Evolutionary conservation across 129 eudicot genomes (phyloP).

Genomic region (Chrysanthemum seticuspe): DNA sequence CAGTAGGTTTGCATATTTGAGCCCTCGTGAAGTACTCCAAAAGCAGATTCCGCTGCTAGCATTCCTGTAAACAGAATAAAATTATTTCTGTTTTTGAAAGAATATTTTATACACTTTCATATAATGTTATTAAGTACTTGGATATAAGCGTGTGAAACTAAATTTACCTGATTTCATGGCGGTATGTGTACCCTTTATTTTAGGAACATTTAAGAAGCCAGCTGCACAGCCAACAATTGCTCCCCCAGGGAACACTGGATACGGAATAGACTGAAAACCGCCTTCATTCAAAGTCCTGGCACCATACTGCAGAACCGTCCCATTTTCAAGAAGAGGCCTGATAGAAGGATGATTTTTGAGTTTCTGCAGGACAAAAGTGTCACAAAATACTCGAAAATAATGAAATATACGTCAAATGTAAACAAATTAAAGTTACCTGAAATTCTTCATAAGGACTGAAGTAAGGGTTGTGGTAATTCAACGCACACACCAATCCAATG

Average conservation of each 20-base stretch:
- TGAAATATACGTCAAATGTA: not conserved
- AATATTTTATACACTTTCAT: not conserved
- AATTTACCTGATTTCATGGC: slow-evolving; percentile 96
- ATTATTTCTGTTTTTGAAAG: not conserved
- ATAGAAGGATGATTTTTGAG: slow-evolving; percentile 87
- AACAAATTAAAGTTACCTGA: slow-evolving; percentile 51
- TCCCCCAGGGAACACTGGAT: slow-evolving; percentile 99
- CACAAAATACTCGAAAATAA: slow-evolving; percentile 5
- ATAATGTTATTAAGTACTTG: not conserved
- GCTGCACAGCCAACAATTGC: slow-evolving; percentile 98
- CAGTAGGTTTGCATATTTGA: slow-evolving; percentile 60
- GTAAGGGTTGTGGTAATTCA: slow-evolving; percentile 86
- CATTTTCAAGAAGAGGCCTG: slow-evolving; percentile 81
- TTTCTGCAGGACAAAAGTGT: slow-evolving; percentile 45
- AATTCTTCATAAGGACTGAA: slow-evolving; percentile 92
- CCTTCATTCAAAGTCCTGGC: slow-evolving; percentile 99
- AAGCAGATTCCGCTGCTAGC: slow-evolving; percentile 93
- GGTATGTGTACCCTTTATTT: slow-evolving; percentile 96
- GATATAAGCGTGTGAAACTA: not conserved
- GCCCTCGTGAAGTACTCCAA: slow-evolving; percentile 64
- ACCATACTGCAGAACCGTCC: slow-evolving; percentile 86
- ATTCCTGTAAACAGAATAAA: slow-evolving; percentile 51
- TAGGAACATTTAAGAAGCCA: slow-evolving; percentile 94
- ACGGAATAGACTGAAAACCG: slow-evolving; percentile 98
- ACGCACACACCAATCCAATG: slow-evolving; percentile 89